Evolutionary conservation across 2,329 filamentous ascomycete genomes (phyloP).

Genomic region (Pezicula neosporulosa): DNA sequence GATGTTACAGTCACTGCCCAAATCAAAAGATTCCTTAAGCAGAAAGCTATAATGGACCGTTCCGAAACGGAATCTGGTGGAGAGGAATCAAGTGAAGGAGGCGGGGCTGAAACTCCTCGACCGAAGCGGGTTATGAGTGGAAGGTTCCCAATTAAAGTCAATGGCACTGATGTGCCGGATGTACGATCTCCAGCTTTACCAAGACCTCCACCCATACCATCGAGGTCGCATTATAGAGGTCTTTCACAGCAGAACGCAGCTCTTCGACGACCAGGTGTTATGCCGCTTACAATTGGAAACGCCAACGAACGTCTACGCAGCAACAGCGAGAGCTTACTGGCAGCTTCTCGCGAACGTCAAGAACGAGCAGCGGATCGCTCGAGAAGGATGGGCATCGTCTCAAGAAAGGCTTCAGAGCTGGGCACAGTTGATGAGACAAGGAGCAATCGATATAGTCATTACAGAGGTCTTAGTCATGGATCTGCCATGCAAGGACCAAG

Average conservation of each 20-base stretch:
- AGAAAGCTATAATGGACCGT: conserved; percentile 43
- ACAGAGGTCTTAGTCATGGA: conserved; percentile 64
- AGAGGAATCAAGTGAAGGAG: conserved; percentile 65
- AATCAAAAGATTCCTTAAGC: conserved; percentile 58
- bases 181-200: conserved; percentile 63
- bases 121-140: conserved; percentile 61
- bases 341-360: conserved; percentile 35
- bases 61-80: conserved; percentile 53
- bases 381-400: conserved; percentile 62
- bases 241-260: conserved; percentile 63
- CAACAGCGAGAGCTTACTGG: conserved; percentile 59
- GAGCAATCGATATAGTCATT: conserved; percentile 62
- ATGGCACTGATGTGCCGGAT: conserved; percentile 66
- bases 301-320: conserved; percentile 64
- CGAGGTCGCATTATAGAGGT: conserved; percentile 76
- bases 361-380: conserved; percentile 53
- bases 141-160: conserved; percentile 68
- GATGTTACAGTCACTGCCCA: conserved; percentile 57
- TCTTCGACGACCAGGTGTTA: conserved; percentile 67
- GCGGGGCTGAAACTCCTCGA: conserved; percentile 70
- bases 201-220: conserved; percentile 74
- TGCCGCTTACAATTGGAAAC: conserved; percentile 66
- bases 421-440: conserved; percentile 61
- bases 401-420: conserved; percentile 56
- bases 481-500: conserved; percentile 57